A percentile compares a stretch with the other conserved stretches of the same genome.
phyloP scores from a whole-genome alignment of 805 yeast species.

The Saccharomycopsis schoenii region DNA sequence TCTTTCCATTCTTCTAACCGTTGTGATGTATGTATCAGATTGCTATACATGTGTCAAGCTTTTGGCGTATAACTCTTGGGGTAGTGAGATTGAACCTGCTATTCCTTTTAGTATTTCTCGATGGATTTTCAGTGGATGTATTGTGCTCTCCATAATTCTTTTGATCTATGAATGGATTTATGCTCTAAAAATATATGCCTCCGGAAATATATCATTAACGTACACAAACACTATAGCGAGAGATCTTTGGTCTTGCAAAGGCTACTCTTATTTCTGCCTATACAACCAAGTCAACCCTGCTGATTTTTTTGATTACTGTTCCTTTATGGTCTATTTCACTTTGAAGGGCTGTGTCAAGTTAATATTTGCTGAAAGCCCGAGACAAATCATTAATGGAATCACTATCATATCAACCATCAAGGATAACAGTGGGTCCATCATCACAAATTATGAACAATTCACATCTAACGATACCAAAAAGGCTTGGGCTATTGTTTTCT shows the following conservation, averaged over 20 bases:
- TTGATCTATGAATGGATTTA: conserved; percentile 45
- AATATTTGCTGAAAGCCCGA: conserved; percentile 72
- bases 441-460: conserved; percentile 24
- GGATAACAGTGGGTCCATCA: conserved; percentile 24
- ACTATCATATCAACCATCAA: conserved; percentile 49
- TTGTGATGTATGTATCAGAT: conserved; percentile 53
- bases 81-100: conserved; percentile 39
- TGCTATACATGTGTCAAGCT: conserved; percentile 70
- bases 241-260: conserved; percentile 42
- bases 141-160: conserved; percentile 55
- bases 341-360: conserved; percentile 53
- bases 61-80: conserved; percentile 65
- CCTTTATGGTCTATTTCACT: conserved; percentile 56
- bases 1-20: conserved; percentile 34
- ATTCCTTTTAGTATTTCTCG: conserved; percentile 41
- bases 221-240: conserved; percentile 61
- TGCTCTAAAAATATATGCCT: conserved; percentile 48
- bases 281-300: conserved; percentile 62
- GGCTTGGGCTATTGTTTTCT: conserved; percentile 59
- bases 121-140: conserved; percentile 78
- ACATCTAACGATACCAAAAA: conserved; percentile 51
- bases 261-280: conserved; percentile 63
- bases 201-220: conserved; percentile 56
- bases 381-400: conserved; percentile 75
- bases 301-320: conserved; percentile 53